Percentiles rank a stretch among this genome's conserved stretches.
Evolutionary conservation across 164 flowering plant species (phyloP).

Genomic region (Macadamia tetraphylla): DNA sequence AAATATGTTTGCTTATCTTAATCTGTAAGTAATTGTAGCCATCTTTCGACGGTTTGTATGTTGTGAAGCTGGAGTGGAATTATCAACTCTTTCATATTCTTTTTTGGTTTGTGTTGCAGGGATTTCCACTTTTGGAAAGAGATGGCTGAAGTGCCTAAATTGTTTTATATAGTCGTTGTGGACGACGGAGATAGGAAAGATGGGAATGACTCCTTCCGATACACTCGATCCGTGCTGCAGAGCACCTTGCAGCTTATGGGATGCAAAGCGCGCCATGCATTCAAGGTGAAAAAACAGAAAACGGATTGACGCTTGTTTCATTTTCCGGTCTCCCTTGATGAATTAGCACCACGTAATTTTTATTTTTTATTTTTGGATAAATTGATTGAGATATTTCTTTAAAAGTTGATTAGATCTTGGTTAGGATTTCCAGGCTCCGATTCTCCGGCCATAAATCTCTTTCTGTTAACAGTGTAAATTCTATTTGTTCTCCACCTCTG

Average conservation of each 20-base stretch:
- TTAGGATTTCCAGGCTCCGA: not conserved
- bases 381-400: not conserved
- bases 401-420: not conserved
- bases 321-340: not conserved
- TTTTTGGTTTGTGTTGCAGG: not conserved
- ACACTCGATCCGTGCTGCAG: slow-evolving; percentile 81
- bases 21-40: not conserved
- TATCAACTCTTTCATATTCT: not conserved
- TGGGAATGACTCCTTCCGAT: slow-evolving; percentile 51
- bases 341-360: not conserved
- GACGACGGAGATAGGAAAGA: slow-evolving; percentile 40
- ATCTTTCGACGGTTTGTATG: not conserved
- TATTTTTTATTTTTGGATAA: too few relatives aligned
- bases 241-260: slow-evolving; percentile 97
- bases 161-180: slow-evolving; percentile 63
- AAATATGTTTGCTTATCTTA: not conserved
- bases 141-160: slow-evolving; percentile 60
- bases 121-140: slow-evolving; percentile 5
- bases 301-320: not conserved
- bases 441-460: not conserved
- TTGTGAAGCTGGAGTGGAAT: not conserved
- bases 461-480: not conserved
- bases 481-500: not conserved
- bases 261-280: slow-evolving; percentile 94
- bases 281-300: slow-evolving; percentile 46